phyloP scores from a whole-genome alignment of 148 eudicot species.

The Rhododendron molle region DNA sequence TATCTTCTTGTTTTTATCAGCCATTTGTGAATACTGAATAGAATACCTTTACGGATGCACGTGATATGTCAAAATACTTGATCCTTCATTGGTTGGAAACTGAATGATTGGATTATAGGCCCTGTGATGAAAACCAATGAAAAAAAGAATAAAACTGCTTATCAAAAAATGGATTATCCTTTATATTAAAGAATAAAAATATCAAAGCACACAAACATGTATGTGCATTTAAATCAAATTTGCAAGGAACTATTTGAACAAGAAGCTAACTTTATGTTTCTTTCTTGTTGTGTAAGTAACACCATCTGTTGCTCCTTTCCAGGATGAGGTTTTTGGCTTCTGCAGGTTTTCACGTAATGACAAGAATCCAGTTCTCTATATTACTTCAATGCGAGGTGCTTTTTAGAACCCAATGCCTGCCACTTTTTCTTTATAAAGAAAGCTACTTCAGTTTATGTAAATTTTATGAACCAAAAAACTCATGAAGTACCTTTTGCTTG shows the following conservation, averaged over 20 bases:
- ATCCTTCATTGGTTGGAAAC: not conserved
- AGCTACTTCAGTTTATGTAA: not conserved
- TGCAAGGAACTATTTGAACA: not conserved
- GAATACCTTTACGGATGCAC: not conserved
- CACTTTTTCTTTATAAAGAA: not conserved
- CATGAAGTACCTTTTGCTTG: constrained; percentile 1
- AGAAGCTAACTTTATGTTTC: constrained; percentile 3
- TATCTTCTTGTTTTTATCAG: not conserved
- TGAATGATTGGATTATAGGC: not conserved
- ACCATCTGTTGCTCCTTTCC: constrained; percentile 18
- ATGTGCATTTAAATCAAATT: not conserved
- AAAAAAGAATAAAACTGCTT: not conserved
- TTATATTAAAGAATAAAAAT: not conserved
- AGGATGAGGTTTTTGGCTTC: constrained; percentile 71
- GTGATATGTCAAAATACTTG: not conserved
- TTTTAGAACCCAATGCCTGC: constrained; percentile 6
- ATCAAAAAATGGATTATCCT: not conserved
- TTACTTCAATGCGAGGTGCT: constrained; percentile 50
- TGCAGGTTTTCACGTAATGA: constrained; percentile 62
- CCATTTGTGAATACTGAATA: not conserved
- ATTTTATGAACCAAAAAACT: not conserved
- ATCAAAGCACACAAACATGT: not conserved
- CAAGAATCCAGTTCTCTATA: constrained; percentile 53
- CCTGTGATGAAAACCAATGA: too few species aligned
- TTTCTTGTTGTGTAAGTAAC: not conserved